These are phyloP conservation scores for Strobilomyces confusus DNA, from an alignment of 768 basidiomycete genomes.

Conservation along the genomic window DNA sequence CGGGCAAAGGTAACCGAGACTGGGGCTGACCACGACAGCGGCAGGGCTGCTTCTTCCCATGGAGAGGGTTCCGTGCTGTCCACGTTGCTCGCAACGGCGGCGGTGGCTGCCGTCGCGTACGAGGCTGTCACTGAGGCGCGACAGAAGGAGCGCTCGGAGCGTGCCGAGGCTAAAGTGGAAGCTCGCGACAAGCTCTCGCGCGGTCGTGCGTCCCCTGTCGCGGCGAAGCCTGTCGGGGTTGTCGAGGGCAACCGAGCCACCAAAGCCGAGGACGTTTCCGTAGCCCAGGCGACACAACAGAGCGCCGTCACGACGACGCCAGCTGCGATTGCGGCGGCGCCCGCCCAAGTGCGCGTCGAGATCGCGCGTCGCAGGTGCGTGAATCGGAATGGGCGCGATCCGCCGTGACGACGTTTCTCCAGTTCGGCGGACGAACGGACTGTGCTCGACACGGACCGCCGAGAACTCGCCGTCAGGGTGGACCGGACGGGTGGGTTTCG, in stretches of 20 bases:
- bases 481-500: slow-evolving; percentile 1
- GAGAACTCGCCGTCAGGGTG: neutral
- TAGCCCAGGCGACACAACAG: neutral
- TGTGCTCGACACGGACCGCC: neutral
- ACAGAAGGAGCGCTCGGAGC: slow-evolving; percentile 2
- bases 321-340: neutral
- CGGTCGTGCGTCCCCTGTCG: neutral
- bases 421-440: neutral
- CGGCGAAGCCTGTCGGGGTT: neutral
- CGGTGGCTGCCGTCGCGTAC: slow-evolving; percentile 7
- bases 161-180: neutral
- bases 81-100: slow-evolving; percentile 6
- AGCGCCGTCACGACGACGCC: neutral
- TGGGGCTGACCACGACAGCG: neutral
- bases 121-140: slow-evolving; percentile 9
- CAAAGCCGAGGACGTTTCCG: neutral
- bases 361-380: neutral
- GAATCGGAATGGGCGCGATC: neutral
- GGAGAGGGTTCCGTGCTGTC: slow-evolving; percentile 11
- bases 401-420: neutral
- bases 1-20: neutral
- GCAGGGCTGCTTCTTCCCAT: slow-evolving; percentile 1
- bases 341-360: neutral
- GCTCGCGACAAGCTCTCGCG: neutral
- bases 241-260: neutral